phyloP scores from a whole-genome alignment of 331 rosid genomes.

The Rosa hybrid region DNA sequence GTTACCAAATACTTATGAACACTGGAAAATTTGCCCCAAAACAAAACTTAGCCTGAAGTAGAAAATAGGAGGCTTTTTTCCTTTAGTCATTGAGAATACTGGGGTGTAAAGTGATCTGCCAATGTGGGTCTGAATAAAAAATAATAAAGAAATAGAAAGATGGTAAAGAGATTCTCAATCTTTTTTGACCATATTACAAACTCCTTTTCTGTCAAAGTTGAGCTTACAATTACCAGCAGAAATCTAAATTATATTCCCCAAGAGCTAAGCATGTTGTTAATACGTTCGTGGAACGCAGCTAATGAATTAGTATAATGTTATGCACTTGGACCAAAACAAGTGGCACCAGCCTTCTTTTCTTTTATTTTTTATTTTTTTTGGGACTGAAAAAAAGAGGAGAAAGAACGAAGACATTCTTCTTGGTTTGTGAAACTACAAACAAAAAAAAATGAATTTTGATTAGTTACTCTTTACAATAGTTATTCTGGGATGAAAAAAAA shows the following conservation, averaged over 20 bases:
- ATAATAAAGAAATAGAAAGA: not conserved
- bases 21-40: not conserved
- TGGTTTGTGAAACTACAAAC: not conserved
- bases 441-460: not conserved
- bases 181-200: not conserved
- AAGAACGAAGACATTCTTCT: not conserved
- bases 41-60: not conserved
- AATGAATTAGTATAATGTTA: not conserved
- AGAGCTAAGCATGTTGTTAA: not conserved
- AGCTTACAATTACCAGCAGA: not conserved
- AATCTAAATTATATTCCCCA: not conserved
- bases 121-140: not conserved
- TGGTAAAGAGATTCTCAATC: not conserved
- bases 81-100: not conserved
- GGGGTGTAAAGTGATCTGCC: conserved; percentile 4
- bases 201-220: not conserved
- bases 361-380: too few species aligned
- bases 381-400: not conserved
- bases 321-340: not conserved
- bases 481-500: not conserved
- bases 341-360: not conserved
- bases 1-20: not conserved
- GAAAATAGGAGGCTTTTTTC: not conserved
- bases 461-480: not conserved
- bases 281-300: not conserved